Base-by-base conservation (phyloP, 108 stramenopile genomes). In the Aurantiochytrium sp. region DNA sequence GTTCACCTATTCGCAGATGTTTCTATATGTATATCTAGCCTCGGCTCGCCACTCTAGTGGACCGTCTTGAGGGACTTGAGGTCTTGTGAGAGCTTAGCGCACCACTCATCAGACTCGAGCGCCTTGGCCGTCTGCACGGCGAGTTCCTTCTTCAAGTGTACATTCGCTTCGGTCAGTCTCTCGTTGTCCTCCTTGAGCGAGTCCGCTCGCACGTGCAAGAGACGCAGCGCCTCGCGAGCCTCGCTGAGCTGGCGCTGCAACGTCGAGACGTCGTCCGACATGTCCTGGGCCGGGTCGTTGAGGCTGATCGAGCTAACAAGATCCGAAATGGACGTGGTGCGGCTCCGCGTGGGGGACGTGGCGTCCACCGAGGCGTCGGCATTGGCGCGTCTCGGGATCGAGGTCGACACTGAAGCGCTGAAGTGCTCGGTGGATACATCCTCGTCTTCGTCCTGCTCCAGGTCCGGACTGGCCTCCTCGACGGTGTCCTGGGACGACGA, bases 41-140 rank as follows among this genome's bases (percentile, higher is more conserved):
- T n/a, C n/a, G 50, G 50, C 50, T 52, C 50, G 50, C 8, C 50
- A 52, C 50, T 52, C n/a, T n/a, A n/a, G n/a, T n/a, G n/a, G n/a
- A n/a, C n/a, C n/a, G n/a, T n/a, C n/a, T 52, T 52, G 50, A 65
- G 59, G 24, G 22, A 17, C 34, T 65, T 34, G 34, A 81, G 45
- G 45, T 81, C 73, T 19, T 48, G 39, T 12, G 73, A 81, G 30
- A 81, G 73, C 45, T 81, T 81, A 24, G 73, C 73, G 30, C 73
- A 81, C 73, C 73, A 81, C 39, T 81, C 73, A 24, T 81, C 73
- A 48, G 73, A 81, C 45, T 81, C 73, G 24, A 81, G 73, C 10
- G 73, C 73, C 45, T 81, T 81, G 73, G 73, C 73, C 24, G 73
- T 81, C 45, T 81, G 73, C n/a, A 81, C 73, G 45, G 73, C 73